phyloP scores from a whole-genome alignment of 78 protist species.

The Guillardia theta region DNA sequence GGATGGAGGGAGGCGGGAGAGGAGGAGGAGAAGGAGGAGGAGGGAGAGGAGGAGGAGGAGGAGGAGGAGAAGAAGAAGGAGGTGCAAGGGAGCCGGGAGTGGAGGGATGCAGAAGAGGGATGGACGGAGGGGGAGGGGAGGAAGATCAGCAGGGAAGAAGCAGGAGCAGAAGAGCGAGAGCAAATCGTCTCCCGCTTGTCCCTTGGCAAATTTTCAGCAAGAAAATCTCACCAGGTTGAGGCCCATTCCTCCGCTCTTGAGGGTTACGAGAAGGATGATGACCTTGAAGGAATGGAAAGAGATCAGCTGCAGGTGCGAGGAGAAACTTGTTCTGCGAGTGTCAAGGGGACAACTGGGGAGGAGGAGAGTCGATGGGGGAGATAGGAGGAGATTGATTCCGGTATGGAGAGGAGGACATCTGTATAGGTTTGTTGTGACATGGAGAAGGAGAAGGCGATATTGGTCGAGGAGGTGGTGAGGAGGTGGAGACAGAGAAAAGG shows the following conservation, averaged over 20 bases:
- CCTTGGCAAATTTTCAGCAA: too few relatives aligned
- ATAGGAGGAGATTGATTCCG: too few relatives aligned
- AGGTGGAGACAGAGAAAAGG: background rate
- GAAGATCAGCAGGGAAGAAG: background rate
- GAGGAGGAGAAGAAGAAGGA: background rate
- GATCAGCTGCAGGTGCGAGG: background rate
- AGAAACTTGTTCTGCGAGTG: background rate
- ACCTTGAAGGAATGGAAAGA: too few relatives aligned
- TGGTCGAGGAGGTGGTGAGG: background rate
- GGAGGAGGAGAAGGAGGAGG: background rate
- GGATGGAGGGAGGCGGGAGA: background rate
- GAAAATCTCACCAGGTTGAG: background rate
- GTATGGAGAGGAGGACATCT: too few relatives aligned
- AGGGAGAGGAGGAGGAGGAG: background rate
- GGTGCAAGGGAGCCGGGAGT: background rate
- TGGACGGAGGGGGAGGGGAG: background rate
- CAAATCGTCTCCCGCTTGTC: too few relatives aligned
- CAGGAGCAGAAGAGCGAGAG: background rate
- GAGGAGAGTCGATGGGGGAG: too few relatives aligned
- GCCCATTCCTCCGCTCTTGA: constrained; percentile 26
- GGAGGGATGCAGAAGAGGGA: background rate
- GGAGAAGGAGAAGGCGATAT: too few relatives aligned
- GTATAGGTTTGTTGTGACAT: too few relatives aligned
- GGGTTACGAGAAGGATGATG: background rate
- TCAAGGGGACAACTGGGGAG: too few relatives aligned